Evolutionary conservation across 768 basidiomycete species (phyloP), one percentile per base, ranked within the genome.

Genomic region (Pulveroboletus ravenelii): DNA sequence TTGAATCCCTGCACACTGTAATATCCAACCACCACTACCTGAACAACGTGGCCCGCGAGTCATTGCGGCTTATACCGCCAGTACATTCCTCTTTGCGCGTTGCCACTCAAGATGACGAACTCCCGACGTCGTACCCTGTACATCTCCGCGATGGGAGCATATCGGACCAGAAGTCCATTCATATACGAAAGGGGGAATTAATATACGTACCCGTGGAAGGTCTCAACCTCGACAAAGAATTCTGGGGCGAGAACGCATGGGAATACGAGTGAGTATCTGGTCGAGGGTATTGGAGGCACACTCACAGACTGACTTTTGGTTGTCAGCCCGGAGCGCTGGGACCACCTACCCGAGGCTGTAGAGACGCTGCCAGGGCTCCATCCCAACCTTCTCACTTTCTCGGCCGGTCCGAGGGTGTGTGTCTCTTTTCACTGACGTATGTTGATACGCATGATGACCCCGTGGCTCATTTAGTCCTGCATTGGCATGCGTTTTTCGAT

Each of bases 181-280:
- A 65, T 10, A 71, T 92, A 44, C 73, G 73, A 2, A 87, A 87
- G 58, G 90, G 87, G 6, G 82, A 78, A 39, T 79, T 85, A 38
- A 79, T 93, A 6, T 88, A 92, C 64, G 76, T 91, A 6, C 83
- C 90, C 0, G 68, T 91, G 10, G 89, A 91, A 57, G 88, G 80
- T 2, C 82, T 91, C 70, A 90, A 89, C 62, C 68, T 89, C 25
- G 87, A 90, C 62, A 83, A 81, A 49, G 77, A 68, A 15, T 74
- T 91, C 25, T 93, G 90, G 88, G 91, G 91, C 6, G 72, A 79
- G 23, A 81, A 88, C 62, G 88, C 85, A 30, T 89, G 87, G 87
- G 75, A 81, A 25, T 93, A 91, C 66, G 77, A 81, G 90, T 91
- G 62, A 57, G 81, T 65, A 32, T 17, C 8, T 17, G 36, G 41